Evolutionary conservation across 371 early-diverging fungal genomes (phyloP).

Genomic region (Dinochytrium kinnereticum): DNA sequence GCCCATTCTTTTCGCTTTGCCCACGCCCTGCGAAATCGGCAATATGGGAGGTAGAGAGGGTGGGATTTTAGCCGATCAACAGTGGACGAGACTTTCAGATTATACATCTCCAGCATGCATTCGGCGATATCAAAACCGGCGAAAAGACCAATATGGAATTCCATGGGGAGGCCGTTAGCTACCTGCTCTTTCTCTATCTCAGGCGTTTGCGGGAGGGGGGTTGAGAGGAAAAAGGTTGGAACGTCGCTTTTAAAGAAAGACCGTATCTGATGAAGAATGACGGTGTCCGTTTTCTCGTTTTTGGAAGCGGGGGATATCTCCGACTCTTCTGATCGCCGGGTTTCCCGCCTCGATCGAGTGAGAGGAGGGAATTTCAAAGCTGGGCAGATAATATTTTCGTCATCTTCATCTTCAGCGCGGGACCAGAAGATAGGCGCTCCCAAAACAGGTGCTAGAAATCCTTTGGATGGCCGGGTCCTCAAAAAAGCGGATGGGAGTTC

Average conservation of each 20-base stretch:
- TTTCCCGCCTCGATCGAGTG: background rate
- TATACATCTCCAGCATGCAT: background rate
- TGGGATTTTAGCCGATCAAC: background rate
- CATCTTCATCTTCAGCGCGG: background rate
- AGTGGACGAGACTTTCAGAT: background rate
- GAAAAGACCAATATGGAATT: background rate
- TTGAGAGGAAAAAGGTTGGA: background rate
- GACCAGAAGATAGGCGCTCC: background rate
- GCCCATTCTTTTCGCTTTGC: background rate
- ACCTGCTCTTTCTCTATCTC: background rate
- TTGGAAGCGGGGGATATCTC: too few relatives aligned
- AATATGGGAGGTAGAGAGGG: background rate
- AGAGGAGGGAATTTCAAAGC: background rate
- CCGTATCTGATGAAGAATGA: background rate
- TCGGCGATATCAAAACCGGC: background rate
- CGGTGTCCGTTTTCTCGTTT: background rate
- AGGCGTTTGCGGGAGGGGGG: background rate
- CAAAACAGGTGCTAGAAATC: background rate
- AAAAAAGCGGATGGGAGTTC: background rate
- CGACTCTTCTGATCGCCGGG: too few relatives aligned
- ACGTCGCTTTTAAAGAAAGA: background rate
- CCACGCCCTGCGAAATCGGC: background rate
- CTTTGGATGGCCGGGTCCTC: background rate
- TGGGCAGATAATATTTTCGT: background rate
- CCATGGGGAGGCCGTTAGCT: background rate